Evolutionary conservation across 2,329 filamentous ascomycete genomes (phyloP), one percentile per base, ranked within the genome.

Genomic region (Blastomyces silverae): DNA sequence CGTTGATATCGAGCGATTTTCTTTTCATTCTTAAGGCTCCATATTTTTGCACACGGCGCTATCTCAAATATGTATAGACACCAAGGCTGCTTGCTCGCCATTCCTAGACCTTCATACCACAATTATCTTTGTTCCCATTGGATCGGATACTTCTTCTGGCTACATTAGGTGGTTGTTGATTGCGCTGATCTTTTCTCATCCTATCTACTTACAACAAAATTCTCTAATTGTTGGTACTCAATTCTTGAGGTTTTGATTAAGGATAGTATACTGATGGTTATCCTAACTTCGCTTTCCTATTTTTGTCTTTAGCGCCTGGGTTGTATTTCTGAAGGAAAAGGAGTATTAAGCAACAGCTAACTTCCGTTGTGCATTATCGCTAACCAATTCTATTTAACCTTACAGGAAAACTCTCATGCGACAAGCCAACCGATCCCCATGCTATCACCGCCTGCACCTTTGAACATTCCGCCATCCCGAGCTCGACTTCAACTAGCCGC

Each of bases 401-500:
- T 70, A 59, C 74, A 73, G 39, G 65, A 69, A 60, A 71, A 67
- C 48, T 72, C 74, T 46, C 79, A 78, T 37, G 64, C 61, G 65
- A 67, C 66, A 67, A 69, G 62, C 65, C 77, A 79, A 65, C 78
- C 74, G 61, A 78, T 77, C 68, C 80, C 75, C 20, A 78, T 80
- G 55, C 70, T 80, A 42, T 74, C 79, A 0, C 88, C 89, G n/a
- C 89, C 87, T 28, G 88, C 90, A 42, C 91, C 92, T 15, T 81
- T 96, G 72, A 94, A 93, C 74, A 87, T 93, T 46, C 88, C 90
- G 0, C 92, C 93, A 1, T 95, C 91, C 8, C 87, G 93, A 62
- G 93, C 93, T 8, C 87, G 93, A 61, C 83, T 91, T 64, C 91
- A 96, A 76, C 84, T 97, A n/a, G 92, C 92, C n/a, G 90, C 90